Percentiles rank a stretch among this genome's conserved stretches.
Evolutionary conservation across 2,329 filamentous ascomycete species (phyloP).

Genomic region (Curvularia eragrostidis): DNA sequence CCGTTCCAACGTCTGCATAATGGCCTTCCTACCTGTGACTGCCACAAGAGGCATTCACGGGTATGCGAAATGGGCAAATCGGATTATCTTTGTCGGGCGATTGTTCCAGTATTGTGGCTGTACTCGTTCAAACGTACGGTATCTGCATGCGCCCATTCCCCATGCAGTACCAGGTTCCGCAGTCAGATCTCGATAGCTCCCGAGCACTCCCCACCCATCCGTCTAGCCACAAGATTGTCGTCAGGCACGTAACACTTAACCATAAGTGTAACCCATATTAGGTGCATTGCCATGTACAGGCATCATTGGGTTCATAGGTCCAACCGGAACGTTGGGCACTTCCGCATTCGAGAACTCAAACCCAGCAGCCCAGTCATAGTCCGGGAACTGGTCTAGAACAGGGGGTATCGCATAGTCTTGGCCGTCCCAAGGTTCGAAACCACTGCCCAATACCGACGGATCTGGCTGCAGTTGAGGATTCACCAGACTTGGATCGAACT

Average conservation of each 20-base stretch:
- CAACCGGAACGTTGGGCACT: conserved; percentile 32
- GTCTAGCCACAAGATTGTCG: neutral
- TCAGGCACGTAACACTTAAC: conserved; percentile 16
- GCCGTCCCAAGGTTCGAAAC: conserved; percentile 37
- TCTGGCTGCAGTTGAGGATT: conserved; percentile 30
- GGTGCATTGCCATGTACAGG: conserved; percentile 20
- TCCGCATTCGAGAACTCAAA: conserved; percentile 45
- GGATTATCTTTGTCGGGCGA: neutral
- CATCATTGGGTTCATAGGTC: conserved; percentile 30
- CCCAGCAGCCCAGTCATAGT: conserved; percentile 49
- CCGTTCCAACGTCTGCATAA: neutral
- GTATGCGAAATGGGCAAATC: neutral
- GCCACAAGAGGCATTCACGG: neutral
- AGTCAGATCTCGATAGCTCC: neutral
- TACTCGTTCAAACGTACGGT: conserved; percentile 1
- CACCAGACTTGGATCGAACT: conserved; percentile 37
- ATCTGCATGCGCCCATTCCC: conserved; percentile 5
- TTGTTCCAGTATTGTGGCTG: neutral
- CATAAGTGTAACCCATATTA: conserved; percentile 38
- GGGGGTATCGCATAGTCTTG: conserved; percentile 40
- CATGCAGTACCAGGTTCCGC: conserved; percentile 1
- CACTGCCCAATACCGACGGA: conserved; percentile 27
- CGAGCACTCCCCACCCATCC: neutral
- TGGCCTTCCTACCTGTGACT: neutral
- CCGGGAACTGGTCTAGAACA: conserved; percentile 47